Conservation (phyloP, 768 basidiomycete genomes). For the Trametes villosa region DNA sequence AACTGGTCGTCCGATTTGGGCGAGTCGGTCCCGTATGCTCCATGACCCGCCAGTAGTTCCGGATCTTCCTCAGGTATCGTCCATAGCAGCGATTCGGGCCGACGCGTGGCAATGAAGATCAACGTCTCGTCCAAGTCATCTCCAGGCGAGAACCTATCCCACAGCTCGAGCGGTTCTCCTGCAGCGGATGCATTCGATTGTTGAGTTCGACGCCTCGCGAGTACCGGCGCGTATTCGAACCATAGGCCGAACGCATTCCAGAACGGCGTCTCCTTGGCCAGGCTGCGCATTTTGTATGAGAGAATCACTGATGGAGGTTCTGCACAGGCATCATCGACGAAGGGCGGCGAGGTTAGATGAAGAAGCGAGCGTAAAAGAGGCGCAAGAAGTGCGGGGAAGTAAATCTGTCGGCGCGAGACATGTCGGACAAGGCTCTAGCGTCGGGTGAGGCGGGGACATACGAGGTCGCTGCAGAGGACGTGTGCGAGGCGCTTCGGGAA, state of each 20-base stretch:
- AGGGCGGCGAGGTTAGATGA: slow-evolving; percentile 64
- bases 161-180: background rate
- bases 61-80: slow-evolving; percentile 51
- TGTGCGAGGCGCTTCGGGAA: slow-evolving; percentile 50
- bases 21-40: slow-evolving; percentile 46
- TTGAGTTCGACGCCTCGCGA: slow-evolving; percentile 12
- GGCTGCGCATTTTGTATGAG: slow-evolving; percentile 78
- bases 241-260: slow-evolving; percentile 83
- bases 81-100: slow-evolving; percentile 63
- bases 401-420: slow-evolving; percentile 54
- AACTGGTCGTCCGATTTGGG: slow-evolving; percentile 71
- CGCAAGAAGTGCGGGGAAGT: slow-evolving; percentile 82
- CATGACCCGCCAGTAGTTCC: slow-evolving; percentile 62
- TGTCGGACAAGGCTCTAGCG: background rate
- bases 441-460: slow-evolving; percentile 41
- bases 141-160: slow-evolving; percentile 31
- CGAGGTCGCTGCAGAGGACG: slow-evolving; percentile 84
- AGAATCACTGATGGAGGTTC: slow-evolving; percentile 53
- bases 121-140: slow-evolving; percentile 44
- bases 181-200: too few relatives aligned
- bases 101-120: slow-evolving; percentile 64
- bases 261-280: slow-evolving; percentile 73
- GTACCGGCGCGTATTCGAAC: slow-evolving; percentile 67
- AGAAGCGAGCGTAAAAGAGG: slow-evolving; percentile 78
- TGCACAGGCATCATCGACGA: slow-evolving; percentile 21